phyloP scores from a whole-genome alignment of 2,329 filamentous ascomycete species.

The Hypocreales sp. region DNA sequence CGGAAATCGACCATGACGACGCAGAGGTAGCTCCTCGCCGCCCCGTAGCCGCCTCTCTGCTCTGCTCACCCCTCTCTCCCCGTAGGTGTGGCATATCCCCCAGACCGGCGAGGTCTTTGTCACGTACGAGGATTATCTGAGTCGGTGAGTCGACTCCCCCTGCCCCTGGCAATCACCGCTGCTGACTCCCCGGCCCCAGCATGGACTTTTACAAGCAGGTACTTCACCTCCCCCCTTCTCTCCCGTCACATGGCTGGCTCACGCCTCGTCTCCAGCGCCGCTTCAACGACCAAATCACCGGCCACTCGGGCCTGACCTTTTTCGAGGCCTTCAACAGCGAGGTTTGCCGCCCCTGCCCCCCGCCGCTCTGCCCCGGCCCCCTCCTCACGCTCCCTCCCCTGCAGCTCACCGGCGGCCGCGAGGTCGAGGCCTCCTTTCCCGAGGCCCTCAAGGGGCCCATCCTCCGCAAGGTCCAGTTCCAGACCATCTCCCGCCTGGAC shows the following conservation, averaged over 20 bases:
- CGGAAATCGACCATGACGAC: constrained; percentile 63
- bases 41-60: constrained; percentile 4
- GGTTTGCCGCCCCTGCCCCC: constrained; percentile 34
- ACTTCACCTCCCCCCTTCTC: not conserved
- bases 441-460: constrained; percentile 84
- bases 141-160: constrained; percentile 42
- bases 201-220: constrained; percentile 92
- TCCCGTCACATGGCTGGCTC: constrained; percentile 2
- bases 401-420: constrained; percentile 63
- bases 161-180: not conserved
- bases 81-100: constrained; percentile 78
- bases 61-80: constrained; percentile 6
- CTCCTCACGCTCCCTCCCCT: not conserved
- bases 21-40: constrained; percentile 55
- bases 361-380: not conserved
- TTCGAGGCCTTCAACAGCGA: constrained; percentile 88
- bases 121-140: constrained; percentile 76
- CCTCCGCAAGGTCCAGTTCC: constrained; percentile 80
- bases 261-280: constrained; percentile 39
- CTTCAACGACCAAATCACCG: constrained; percentile 93
- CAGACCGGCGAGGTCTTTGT: constrained; percentile 83
- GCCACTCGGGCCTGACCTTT: constrained; percentile 79
- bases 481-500: constrained; percentile 77
- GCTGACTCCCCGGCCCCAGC: constrained; percentile 25
- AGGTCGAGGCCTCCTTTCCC: constrained; percentile 85